These are phyloP conservation scores for Hymenoscyphus scutula DNA, from an alignment of 2,329 filamentous ascomycete genomes.

Conservation along the genomic window DNA sequence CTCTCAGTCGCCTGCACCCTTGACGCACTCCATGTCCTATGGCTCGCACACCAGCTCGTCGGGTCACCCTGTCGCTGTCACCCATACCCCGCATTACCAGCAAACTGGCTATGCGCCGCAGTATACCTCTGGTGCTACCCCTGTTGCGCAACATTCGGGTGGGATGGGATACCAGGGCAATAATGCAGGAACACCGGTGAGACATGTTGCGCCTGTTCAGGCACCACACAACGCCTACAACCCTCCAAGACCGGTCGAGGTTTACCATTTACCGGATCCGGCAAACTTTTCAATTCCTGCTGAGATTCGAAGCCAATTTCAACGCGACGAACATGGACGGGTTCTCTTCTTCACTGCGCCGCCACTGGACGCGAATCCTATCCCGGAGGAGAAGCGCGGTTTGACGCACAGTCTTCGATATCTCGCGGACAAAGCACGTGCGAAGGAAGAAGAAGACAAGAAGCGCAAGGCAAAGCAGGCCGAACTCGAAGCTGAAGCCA, in stretches of 20 bases:
- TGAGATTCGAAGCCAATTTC: constrained; percentile 64
- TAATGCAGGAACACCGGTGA: constrained; percentile 20
- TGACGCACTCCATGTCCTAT: constrained; percentile 33
- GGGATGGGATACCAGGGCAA: constrained; percentile 25
- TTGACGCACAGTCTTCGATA: constrained; percentile 50
- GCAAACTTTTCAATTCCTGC: constrained; percentile 63
- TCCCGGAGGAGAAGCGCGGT: constrained; percentile 30
- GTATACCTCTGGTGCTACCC: constrained; percentile 23
- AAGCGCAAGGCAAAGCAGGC: constrained; percentile 32
- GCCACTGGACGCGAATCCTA: constrained; percentile 48
- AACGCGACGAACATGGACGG: constrained; percentile 61
- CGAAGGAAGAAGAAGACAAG: constrained; percentile 37
- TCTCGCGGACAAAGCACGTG: constrained; percentile 43
- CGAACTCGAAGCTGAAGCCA: constrained; percentile 33
- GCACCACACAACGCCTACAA: constrained; percentile 47
- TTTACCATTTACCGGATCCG: constrained; percentile 61
- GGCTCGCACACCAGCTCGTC: constrained; percentile 19
- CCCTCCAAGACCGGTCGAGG: constrained; percentile 59
- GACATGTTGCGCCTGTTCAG: constrained; percentile 19
- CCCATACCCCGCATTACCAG: constrained; percentile 33
- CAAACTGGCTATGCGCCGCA: constrained; percentile 20
- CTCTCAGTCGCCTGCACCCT: constrained; percentile 33
- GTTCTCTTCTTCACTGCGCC: constrained; percentile 68
- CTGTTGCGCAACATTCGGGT: constrained; percentile 26
- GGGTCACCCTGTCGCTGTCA: constrained; percentile 17